phyloP scores from a whole-genome alignment of 164 flowering plant genomes.

The Cinnamomum micranthum region DNA sequence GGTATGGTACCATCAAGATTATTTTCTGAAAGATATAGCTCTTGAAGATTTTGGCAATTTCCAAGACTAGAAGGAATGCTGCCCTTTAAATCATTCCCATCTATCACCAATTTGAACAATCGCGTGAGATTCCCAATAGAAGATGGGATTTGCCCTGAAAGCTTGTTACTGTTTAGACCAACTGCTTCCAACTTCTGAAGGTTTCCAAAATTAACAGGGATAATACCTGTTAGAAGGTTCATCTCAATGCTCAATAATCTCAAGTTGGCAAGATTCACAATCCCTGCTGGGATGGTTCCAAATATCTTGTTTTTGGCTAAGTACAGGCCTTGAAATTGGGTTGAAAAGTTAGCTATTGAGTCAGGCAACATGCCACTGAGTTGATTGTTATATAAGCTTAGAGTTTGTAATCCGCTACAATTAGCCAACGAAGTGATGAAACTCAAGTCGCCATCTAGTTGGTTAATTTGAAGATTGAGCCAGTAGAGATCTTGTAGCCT shows the following conservation, averaged over 20 bases:
- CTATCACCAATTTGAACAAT: neutral
- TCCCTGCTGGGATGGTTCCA: constrained; percentile 14
- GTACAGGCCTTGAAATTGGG: neutral
- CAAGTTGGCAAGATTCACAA: constrained; percentile 11
- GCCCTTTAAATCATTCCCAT: neutral
- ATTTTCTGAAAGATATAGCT: neutral
- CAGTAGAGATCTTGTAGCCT: constrained; percentile 4
- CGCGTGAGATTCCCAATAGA: neutral
- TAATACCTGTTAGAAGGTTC: neutral
- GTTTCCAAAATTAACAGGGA: constrained; percentile 4
- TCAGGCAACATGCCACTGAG: constrained; percentile 11
- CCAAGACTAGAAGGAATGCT: constrained; percentile 3
- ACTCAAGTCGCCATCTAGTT: constrained; percentile 26
- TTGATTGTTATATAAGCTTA: constrained; percentile 15
- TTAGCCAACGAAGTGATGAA: constrained; percentile 28
- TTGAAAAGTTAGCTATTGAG: constrained; percentile 25
- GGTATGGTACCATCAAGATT: neutral
- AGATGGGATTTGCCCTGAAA: constrained; percentile 1
- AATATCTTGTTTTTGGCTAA: constrained; percentile 18
- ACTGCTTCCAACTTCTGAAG: neutral
- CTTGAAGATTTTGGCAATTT: neutral
- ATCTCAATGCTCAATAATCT: neutral
- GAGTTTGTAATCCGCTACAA: constrained; percentile 15
- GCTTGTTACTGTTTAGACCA: neutral
- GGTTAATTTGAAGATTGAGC: constrained; percentile 12